Conservation (phyloP, 2,329 filamentous ascomycete species). For the Botrytis fabae region DNA sequence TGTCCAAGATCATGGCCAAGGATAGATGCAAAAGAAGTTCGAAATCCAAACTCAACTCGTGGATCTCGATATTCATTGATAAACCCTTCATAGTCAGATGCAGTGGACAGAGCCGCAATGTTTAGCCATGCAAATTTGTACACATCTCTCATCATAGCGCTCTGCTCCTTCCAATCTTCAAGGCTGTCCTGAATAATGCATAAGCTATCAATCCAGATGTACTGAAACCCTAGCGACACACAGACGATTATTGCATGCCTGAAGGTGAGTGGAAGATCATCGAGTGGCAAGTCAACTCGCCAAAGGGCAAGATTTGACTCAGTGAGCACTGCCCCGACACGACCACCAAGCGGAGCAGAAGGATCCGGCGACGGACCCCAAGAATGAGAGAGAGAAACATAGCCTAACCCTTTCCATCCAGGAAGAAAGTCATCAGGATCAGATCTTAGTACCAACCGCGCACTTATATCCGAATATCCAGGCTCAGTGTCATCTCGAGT, state of each 20-base stretch:
- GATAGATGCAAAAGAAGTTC: not conserved
- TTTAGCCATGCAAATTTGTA: constrained; percentile 20
- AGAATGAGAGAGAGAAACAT: not conserved
- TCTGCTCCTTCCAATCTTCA: constrained; percentile 28
- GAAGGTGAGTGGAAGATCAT: constrained; percentile 7
- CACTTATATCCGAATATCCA: not conserved
- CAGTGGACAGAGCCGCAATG: not conserved
- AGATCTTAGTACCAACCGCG: not conserved
- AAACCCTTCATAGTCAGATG: not conserved
- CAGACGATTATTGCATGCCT: not conserved
- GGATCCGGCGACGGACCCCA: not conserved
- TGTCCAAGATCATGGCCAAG: not conserved
- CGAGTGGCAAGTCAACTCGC: not conserved
- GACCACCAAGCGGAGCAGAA: not conserved
- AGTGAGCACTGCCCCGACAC: not conserved
- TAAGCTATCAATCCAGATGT: constrained; percentile 7
- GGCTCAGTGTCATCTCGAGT: not conserved
- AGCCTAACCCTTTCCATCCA: not conserved
- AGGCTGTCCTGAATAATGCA: constrained; percentile 15
- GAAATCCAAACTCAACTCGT: not conserved
- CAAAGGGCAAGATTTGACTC: not conserved
- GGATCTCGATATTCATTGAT: not conserved
- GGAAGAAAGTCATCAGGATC: not conserved
- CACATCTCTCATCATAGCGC: constrained; percentile 27
- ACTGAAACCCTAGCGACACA: not conserved